Evolutionary conservation across 495 filamentous ascomycete genomes (phyloP), one percentile per base, ranked within the genome.

Genomic region (Penicillium ochrochloron): DNA sequence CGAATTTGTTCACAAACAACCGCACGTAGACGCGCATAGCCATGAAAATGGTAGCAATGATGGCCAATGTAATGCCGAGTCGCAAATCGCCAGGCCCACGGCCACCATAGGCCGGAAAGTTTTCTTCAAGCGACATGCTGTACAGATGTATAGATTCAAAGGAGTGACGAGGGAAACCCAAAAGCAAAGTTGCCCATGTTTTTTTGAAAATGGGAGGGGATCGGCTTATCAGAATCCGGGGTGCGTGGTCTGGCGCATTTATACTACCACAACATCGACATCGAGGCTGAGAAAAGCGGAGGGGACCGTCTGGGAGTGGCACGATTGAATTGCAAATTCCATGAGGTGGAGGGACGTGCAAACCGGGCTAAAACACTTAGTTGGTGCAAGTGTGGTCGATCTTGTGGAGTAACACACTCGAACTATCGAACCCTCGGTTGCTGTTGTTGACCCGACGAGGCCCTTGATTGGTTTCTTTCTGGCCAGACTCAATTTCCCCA

Each of bases 31-130:
- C 56, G 8, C 70, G 67, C 51, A 72, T 34, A 5, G 54, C 34
- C 64, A 72, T 72, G 31, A 72, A 70, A n/a, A 70, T 62, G 23
- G 70, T 72, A 12, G 67, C 70, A 39, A 72, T 55, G 35, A 60
- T 34, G 17, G 62, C 67, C n/a, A 72, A 46, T 8, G 62, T 50
- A 48, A 72, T 60, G 21, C 70, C 70, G 15, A 72, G 27, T 31
- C 65, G 67, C 2, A 72, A 39, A 46, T 72, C 70, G 60, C 59
- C 44, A 6, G 70, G 70, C 29, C 70, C 70, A 17, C 60, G 64
- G 19, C 70, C 70, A 35, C 70, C 70, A 57, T 72, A 72, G 14
- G 70, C 70, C 5, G 70, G 67, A 55, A 55, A 70, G 9, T 54
- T 44, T 15, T 70, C 67, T 46, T 66, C 41, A 27, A 70, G 61